Evolutionary conservation across 192 early-diverging fungal genomes (phyloP).

Genomic region (Linnemannia schmuckeri): DNA sequence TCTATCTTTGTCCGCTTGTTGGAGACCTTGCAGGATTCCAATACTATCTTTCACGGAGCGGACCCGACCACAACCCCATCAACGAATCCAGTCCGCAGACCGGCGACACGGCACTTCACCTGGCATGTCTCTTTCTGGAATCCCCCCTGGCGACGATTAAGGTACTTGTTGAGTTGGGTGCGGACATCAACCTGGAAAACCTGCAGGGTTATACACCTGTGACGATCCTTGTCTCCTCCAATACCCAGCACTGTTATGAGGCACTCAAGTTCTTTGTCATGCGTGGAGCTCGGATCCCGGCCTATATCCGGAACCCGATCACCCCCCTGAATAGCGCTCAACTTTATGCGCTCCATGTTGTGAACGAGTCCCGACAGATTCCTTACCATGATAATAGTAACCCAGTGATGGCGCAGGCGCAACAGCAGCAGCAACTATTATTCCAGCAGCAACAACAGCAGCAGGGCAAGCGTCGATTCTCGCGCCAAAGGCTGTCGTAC

Average conservation of each 20-base stretch:
- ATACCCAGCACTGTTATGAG: conserved; percentile 50
- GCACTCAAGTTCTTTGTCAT: conserved; percentile 54
- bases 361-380: conserved; percentile 35
- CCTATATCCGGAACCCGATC: conserved; percentile 49
- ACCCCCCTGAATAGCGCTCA: conserved; percentile 49
- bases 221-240: conserved; percentile 53
- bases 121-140: conserved; percentile 49
- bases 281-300: conserved; percentile 51
- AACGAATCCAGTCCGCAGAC: conserved; percentile 50
- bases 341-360: conserved; percentile 39
- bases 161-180: conserved; percentile 44
- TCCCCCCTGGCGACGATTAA: conserved; percentile 50
- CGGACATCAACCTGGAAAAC: conserved; percentile 54
- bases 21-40: conserved; percentile 41
- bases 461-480: conserved; percentile 20
- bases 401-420: background rate
- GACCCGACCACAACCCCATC: conserved; percentile 37
- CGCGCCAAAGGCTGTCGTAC: conserved; percentile 7
- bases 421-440: background rate
- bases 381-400: background rate
- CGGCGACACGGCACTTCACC: conserved; percentile 46
- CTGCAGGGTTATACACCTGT: conserved; percentile 51
- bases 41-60: conserved; percentile 26
- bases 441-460: background rate
- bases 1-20: conserved; percentile 49